Evolutionary conservation across 768 basidiomycete genomes (phyloP), one percentile per base, ranked within the genome.

Genomic region (Auricularia heimuer): DNA sequence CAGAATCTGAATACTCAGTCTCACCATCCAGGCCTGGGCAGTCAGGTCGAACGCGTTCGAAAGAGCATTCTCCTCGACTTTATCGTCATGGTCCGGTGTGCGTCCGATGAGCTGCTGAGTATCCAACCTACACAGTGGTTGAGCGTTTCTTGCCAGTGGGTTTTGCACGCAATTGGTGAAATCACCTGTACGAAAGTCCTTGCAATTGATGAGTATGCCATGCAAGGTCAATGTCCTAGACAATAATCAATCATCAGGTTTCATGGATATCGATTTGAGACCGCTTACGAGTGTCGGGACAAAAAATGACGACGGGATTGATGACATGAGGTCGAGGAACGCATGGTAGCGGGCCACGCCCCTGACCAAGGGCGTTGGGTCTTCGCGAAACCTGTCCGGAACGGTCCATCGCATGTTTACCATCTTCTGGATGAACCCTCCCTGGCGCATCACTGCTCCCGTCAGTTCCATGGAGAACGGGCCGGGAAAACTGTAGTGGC

Each of bases 141-240:
- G 54, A 61, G 61, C 51, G 11, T 54, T 37, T 29, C 2, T 3
- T 29, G 29, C 29, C 2, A 29, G 29, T 29, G 29, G 29, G 29
- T 29, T 29, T 29, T 29, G 29, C 29, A 29, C 29, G 29, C 29
- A 29, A 29, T 29, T 3, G 29, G 29, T 29, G 29, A 29, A 3
- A 29, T 29, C 66, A 61, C 3, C 71, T 69, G 68, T 89, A 89
- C 44, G 76, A 74, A 1, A 64, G 65, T 0, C 78, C 77, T 70
- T 80, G 76, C 4, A 89, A 77, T 67, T 89, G 88, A 65, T 90
- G 87, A 0, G 86, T 87, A 67, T 91, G 89, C 88, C 88, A 89
- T 3, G 80, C 83, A 21, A 91, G 76, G 67, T 90, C 89, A 44
- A 90, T 88, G 66, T 89, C 87, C n/a, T 90, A 72, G 1, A 86